These are phyloP conservation scores for Plasmodium reichenowi DNA, from an alignment of 169 alveolate genomes.

Conservation along the genomic window DNA sequence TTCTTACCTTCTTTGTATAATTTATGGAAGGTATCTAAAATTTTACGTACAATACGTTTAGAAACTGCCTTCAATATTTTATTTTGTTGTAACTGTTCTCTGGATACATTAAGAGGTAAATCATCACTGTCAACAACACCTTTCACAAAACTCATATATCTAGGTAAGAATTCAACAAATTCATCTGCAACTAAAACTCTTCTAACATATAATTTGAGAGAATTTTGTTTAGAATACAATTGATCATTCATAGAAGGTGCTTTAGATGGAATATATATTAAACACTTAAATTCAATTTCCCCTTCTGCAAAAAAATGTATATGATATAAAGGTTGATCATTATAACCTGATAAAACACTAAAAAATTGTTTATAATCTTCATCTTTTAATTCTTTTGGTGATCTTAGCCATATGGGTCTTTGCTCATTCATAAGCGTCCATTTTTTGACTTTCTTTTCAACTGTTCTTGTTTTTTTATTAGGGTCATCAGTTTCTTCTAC, in stretches of 20 bases:
- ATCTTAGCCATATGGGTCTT: conserved; percentile 98
- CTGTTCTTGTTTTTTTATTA: conserved; percentile 90
- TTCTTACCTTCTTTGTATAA: conserved; percentile 92
- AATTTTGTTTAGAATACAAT: conserved; percentile 90
- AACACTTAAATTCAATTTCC: conserved; percentile 98
- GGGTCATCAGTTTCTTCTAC: conserved; percentile 84
- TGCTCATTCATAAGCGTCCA: conserved; percentile 94
- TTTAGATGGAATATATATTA: conserved; percentile 95
- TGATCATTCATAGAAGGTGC: conserved; percentile 95
- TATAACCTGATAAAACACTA: conserved; percentile 95
- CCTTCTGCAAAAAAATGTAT: conserved; percentile 99
- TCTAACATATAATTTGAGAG: conserved; percentile 93
- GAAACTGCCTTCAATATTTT: conserved; percentile 94
- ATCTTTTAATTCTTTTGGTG: conserved; percentile 95
- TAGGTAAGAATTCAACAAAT: conserved; percentile 95
- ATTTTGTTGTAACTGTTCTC: conserved; percentile 95
- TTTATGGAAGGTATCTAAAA: conserved; percentile 94
- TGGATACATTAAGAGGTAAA: conserved; percentile 95
- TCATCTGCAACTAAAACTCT: conserved; percentile 95
- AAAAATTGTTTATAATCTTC: conserved; percentile 97
- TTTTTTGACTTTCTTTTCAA: conserved; percentile 88
- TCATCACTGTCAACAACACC: conserved; percentile 98
- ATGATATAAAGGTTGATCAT: conserved; percentile 96
- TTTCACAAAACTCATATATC: conserved; percentile 93
- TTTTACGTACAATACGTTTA: conserved; percentile 97